phyloP scores from a whole-genome alignment of 768 basidiomycete species.

The Collybia mongolica region DNA sequence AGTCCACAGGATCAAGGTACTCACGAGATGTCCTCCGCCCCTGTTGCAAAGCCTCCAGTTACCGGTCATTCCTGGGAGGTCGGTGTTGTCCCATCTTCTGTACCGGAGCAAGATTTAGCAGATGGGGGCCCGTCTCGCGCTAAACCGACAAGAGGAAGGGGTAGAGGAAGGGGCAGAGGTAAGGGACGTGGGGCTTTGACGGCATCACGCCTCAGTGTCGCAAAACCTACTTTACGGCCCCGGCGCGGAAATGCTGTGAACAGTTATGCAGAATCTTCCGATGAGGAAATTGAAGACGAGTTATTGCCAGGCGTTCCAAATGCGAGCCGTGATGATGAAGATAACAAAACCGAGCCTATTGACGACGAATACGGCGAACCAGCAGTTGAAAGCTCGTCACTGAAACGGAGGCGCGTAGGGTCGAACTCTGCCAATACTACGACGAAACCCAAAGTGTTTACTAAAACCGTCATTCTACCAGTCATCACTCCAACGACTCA shows the following conservation, averaged over 20 bases:
- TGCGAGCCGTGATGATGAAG: slow-evolving; percentile 25
- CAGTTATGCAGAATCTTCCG: slow-evolving; percentile 10
- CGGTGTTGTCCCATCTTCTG: slow-evolving; percentile 54
- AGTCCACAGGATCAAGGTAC: not conserved
- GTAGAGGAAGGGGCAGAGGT: slow-evolving; percentile 2
- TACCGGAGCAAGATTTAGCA: slow-evolving; percentile 49
- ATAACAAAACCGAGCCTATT: slow-evolving; percentile 37
- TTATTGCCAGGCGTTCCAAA: no score
- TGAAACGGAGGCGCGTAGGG: slow-evolving; percentile 44
- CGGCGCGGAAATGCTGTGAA: slow-evolving; percentile 13
- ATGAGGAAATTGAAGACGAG: slow-evolving; percentile 28
- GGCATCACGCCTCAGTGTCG: slow-evolving; percentile 1
- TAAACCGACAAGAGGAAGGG: not conserved
- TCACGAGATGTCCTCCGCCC: slow-evolving; percentile 5
- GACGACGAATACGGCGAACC: slow-evolving; percentile 41
- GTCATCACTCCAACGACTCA: slow-evolving; percentile 28
- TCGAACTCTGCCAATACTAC: slow-evolving; percentile 16
- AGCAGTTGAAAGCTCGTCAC: slow-evolving; percentile 23
- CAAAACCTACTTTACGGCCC: not conserved
- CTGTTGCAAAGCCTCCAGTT: slow-evolving; percentile 1
- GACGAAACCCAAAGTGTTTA: slow-evolving; percentile 13
- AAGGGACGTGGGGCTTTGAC: not conserved
- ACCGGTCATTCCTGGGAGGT: slow-evolving; percentile 30
- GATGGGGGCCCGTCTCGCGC: not conserved
- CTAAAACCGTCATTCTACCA: slow-evolving; percentile 23